phyloP scores from a whole-genome alignment of 2,329 filamentous ascomycete species.

The Diplodia corticola region DNA sequence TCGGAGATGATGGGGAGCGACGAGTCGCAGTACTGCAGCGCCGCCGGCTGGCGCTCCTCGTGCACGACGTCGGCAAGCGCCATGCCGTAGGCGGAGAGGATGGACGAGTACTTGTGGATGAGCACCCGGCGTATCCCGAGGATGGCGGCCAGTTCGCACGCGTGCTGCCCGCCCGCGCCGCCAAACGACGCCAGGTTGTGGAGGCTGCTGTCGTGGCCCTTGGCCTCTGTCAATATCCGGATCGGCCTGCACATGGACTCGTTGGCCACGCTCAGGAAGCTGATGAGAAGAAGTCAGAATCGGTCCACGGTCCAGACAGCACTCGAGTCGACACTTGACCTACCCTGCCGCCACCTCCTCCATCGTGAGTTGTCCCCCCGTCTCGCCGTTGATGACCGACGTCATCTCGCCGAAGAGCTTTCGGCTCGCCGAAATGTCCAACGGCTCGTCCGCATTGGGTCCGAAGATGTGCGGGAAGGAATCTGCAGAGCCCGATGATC shows the following conservation, averaged over 20 bases:
- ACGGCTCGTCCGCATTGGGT: constrained; percentile 33
- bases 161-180: constrained; percentile 43
- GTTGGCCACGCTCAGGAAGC: constrained; percentile 32
- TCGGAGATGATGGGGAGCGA: constrained; percentile 56
- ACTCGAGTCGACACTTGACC: no score
- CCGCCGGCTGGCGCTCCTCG: constrained; percentile 40
- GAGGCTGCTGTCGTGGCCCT: constrained; percentile 28
- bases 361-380: constrained; percentile 31
- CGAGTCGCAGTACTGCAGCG: constrained; percentile 31
- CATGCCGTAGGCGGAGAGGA: constrained; percentile 48
- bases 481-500: constrained; percentile 30
- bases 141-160: constrained; percentile 44
- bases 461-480: constrained; percentile 40
- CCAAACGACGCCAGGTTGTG: constrained; percentile 34
- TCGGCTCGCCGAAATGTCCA: constrained; percentile 45
- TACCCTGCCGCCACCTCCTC: constrained; percentile 30
- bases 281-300: background rate
- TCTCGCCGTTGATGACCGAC: constrained; percentile 29
- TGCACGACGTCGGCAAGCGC: constrained; percentile 38
- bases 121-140: constrained; percentile 47
- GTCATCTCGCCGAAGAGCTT: constrained; percentile 41
- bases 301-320: no score
- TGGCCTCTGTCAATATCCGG: constrained; percentile 31
- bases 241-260: constrained; percentile 34
- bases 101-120: constrained; percentile 50